Percentiles rank a stretch among this genome's conserved stretches.
Conservation (phyloP, 2,329 filamentous ascomycete genomes). For the Fusarium mangiferae region DNA sequence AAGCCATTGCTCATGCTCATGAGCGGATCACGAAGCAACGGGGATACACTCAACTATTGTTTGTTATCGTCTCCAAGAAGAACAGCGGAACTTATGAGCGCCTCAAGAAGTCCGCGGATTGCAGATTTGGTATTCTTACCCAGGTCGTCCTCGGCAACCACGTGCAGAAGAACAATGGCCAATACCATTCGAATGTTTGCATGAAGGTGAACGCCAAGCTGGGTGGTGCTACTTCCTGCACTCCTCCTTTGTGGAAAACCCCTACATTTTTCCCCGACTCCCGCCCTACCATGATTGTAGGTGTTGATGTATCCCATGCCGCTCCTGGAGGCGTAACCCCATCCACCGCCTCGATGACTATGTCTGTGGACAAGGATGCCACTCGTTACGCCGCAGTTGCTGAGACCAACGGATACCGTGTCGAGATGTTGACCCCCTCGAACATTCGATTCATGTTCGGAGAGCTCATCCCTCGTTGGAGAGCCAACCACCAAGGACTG, state of each 20-base stretch:
- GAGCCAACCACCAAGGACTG: slow-evolving; percentile 56
- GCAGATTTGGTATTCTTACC: slow-evolving; percentile 82
- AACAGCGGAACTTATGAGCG: slow-evolving; percentile 80
- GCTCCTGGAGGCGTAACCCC: slow-evolving; percentile 72
- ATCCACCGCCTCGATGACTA: slow-evolving; percentile 89
- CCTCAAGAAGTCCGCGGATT: slow-evolving; percentile 90
- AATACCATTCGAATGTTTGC: slow-evolving; percentile 92
- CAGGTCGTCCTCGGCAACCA: slow-evolving; percentile 82
- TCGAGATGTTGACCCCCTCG: slow-evolving; percentile 77
- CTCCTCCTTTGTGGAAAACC: slow-evolving; percentile 49
- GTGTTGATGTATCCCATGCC: slow-evolving; percentile 89
- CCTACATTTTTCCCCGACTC: slow-evolving; percentile 51
- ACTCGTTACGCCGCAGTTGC: slow-evolving; percentile 82
- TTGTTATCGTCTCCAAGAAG: slow-evolving; percentile 80
- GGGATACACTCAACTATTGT: slow-evolving; percentile 76
- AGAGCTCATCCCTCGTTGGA: slow-evolving; percentile 74
- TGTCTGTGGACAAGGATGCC: slow-evolving; percentile 77
- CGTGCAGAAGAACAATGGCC: slow-evolving; percentile 74
- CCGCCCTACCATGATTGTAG: slow-evolving; percentile 82
- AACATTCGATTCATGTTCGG: slow-evolving; percentile 76
- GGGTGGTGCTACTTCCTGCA: slow-evolving; percentile 77
- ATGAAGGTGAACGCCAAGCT: slow-evolving; percentile 99
- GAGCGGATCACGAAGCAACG: slow-evolving; percentile 64
- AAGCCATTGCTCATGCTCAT: slow-evolving; percentile 58
- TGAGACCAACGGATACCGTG: slow-evolving; percentile 83